Evolutionary conservation across 768 basidiomycete genomes (phyloP).

Genomic region (Xanthoconium purpureum): DNA sequence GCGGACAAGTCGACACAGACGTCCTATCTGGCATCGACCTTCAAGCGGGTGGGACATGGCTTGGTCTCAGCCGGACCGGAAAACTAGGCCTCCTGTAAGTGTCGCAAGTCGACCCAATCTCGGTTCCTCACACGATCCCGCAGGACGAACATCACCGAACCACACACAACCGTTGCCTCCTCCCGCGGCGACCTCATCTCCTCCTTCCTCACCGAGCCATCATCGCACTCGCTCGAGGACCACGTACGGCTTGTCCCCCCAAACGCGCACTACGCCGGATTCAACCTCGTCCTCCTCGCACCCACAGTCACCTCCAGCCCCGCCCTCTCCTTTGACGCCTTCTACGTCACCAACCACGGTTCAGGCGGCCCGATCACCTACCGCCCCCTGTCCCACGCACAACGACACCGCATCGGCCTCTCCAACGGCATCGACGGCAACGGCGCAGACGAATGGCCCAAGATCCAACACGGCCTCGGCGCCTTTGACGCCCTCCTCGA

Average conservation of each 20-base stretch:
- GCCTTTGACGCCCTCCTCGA: conserved; percentile 45
- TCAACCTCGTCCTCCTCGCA: conserved; percentile 72
- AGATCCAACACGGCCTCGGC: conserved; percentile 58
- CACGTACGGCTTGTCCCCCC: conserved; percentile 46
- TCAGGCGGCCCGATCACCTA: conserved; percentile 57
- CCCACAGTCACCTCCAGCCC: conserved; percentile 36
- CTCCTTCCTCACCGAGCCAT: conserved; percentile 60
- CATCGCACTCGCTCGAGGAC: conserved; percentile 45
- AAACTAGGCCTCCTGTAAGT: conserved; percentile 71
- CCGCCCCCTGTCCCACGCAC: conserved; percentile 49
- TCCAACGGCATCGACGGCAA: conserved; percentile 75
- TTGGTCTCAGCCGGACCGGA: conserved; percentile 66
- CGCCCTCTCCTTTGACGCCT: conserved; percentile 47
- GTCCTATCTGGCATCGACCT: conserved; percentile 76
- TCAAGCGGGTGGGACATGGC: conserved; percentile 78
- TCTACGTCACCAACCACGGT: conserved; percentile 68
- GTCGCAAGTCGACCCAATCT: not conserved
- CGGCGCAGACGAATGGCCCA: conserved; percentile 67
- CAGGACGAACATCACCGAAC: conserved; percentile 86
- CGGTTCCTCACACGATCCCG: conserved; percentile 8
- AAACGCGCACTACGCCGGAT: conserved; percentile 66
- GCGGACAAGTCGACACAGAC: conserved; percentile 27
- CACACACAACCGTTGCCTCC: conserved; percentile 42
- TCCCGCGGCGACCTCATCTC: conserved; percentile 71
- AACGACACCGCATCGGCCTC: conserved; percentile 55